phyloP scores from a whole-genome alignment of 1,284 basidiomycete species.

The Salmacisia buchloeana region DNA sequence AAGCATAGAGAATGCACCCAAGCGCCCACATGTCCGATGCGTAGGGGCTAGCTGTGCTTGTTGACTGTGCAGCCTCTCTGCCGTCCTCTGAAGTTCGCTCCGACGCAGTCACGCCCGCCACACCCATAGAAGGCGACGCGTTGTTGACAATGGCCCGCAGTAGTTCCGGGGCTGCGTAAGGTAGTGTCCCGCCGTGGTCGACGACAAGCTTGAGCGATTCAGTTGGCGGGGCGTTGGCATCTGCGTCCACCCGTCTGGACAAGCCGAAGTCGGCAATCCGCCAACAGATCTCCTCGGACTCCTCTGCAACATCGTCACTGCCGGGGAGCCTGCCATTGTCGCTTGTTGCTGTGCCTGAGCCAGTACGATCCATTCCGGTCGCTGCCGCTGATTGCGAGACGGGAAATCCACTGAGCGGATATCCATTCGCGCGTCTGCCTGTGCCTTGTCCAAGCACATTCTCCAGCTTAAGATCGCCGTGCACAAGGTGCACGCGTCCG shows the following conservation, averaged over 20 bases:
- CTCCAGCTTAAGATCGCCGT: slow-evolving; percentile 78
- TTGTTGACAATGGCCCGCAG: slow-evolving; percentile 20
- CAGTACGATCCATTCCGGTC: no score
- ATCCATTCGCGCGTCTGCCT: no score
- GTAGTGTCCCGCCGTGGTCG: slow-evolving; percentile 32
- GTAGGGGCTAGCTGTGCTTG: slow-evolving; percentile 23
- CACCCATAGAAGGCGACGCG: no score
- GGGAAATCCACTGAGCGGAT: no score
- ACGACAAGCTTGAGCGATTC: not conserved
- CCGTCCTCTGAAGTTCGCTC: no score
- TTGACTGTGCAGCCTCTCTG: not conserved
- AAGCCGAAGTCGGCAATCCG: slow-evolving; percentile 73
- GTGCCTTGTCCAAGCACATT: slow-evolving; percentile 69
- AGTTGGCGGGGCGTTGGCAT: not conserved
- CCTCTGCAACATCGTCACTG: no score
- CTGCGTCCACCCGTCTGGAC: slow-evolving; percentile 50
- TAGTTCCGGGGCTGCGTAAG: slow-evolving; percentile 39
- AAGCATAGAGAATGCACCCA: slow-evolving; percentile 41
- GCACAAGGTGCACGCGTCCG: slow-evolving; percentile 61
- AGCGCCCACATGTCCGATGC: slow-evolving; percentile 43
- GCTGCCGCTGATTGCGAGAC: no score
- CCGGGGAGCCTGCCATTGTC: no score
- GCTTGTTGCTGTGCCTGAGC: no score
- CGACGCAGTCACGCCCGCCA: no score
- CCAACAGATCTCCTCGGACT: slow-evolving; percentile 27